Conservation (phyloP, 1,284 basidiomycete genomes). For the Cronartium quercuum region DNA sequence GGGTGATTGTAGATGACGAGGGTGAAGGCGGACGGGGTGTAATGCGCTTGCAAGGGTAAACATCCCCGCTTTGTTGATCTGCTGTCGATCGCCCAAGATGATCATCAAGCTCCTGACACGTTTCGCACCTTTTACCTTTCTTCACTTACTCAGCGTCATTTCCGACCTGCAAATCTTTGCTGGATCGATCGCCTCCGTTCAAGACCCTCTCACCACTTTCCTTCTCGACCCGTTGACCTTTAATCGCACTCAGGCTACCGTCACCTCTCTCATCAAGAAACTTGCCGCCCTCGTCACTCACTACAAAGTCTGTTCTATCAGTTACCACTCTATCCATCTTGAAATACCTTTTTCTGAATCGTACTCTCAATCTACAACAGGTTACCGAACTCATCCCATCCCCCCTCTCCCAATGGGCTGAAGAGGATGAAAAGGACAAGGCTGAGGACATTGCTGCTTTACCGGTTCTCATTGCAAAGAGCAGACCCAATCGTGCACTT, state of each 20-base stretch:
- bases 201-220: conserved; percentile 23
- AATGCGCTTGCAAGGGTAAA: conserved; percentile 37
- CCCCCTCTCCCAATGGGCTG: conserved; percentile 12
- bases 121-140: background rate
- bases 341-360: background rate
- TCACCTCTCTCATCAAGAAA: conserved; percentile 34
- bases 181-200: conserved; percentile 32
- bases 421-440: conserved; percentile 35
- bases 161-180: conserved; percentile 36
- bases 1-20: conserved; percentile 35
- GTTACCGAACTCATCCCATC: conserved; percentile 9
- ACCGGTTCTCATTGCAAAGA: conserved; percentile 37
- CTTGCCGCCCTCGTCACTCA: conserved; percentile 2
- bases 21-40: conserved; percentile 23
- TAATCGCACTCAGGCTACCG: conserved; percentile 30
- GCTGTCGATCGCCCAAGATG: background rate
- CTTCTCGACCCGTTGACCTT: conserved; percentile 29
- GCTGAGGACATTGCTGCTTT: conserved; percentile 23
- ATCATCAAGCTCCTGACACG: background rate
- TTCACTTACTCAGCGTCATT: conserved; percentile 10
- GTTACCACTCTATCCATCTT: background rate
- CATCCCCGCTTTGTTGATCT: background rate
- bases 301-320: conserved; percentile 21
- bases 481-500: conserved; percentile 20
- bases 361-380: background rate